Evolutionary conservation across 306 rosid species (phyloP).

Genomic region (Quercus wislizeni): DNA sequence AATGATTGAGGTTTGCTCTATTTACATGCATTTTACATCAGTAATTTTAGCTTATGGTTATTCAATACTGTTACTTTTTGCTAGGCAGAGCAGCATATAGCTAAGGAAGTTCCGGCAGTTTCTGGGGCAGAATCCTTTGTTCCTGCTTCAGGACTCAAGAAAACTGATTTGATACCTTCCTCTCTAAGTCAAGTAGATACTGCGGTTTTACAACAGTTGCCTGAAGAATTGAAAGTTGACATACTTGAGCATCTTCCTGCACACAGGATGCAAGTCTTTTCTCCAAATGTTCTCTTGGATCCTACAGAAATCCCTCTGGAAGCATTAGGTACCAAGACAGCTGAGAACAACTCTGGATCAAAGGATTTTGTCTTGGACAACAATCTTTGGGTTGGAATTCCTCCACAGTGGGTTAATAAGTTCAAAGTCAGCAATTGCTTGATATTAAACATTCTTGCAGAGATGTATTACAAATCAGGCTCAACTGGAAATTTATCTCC

Average conservation of each 20-base stretch:
- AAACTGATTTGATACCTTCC: conserved; percentile 67
- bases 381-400: conserved; percentile 76
- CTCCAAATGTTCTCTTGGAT: conserved; percentile 34
- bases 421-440: conserved; percentile 59
- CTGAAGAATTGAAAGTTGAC: conserved; percentile 65
- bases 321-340: conserved; percentile 21
- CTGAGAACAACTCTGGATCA: conserved; percentile 33
- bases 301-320: conserved; percentile 26
- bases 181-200: conserved; percentile 87
- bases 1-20: not conserved
- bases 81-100: conserved; percentile 39
- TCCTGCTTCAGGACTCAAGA: conserved; percentile 37
- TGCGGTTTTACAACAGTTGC: conserved; percentile 71
- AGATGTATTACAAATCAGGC: conserved; percentile 51
- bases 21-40: not conserved
- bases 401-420: conserved; percentile 78
- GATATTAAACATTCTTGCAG: conserved; percentile 55
- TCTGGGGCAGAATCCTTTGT: conserved; percentile 35
- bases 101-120: conserved; percentile 29
- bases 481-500: conserved; percentile 47
- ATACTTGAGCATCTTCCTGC: conserved; percentile 72
- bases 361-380: conserved; percentile 26
- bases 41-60: not conserved
- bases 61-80: conserved; percentile 9
- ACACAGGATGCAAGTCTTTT: conserved; percentile 52